Evolutionary conservation across 2,329 filamentous ascomycete species (phyloP).

Genomic region (Calonectria pseudoreteaudii): DNA sequence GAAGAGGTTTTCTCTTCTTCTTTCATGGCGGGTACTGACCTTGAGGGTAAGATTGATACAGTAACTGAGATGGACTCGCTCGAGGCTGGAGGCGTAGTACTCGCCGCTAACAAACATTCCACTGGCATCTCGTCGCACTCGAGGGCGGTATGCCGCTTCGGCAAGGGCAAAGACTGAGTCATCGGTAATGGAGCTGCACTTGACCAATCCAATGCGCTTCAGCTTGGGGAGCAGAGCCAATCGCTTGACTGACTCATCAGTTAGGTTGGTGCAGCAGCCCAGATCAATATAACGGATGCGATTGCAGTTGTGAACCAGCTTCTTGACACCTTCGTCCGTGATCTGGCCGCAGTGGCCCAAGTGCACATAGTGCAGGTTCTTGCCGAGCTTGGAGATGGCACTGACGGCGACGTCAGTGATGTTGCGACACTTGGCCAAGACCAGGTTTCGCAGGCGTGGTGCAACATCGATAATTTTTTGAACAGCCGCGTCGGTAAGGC

Average conservation of each 20-base stretch:
- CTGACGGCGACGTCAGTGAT: conserved; percentile 91
- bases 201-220: conserved; percentile 93
- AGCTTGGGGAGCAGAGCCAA: conserved; percentile 91
- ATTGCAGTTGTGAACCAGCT: conserved; percentile 86
- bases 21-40: conserved; percentile 62
- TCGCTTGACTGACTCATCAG: conserved; percentile 86
- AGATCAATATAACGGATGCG: conserved; percentile 97
- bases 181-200: conserved; percentile 92
- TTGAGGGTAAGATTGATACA: conserved; percentile 86
- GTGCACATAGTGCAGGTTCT: conserved; percentile 97
- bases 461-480: conserved; percentile 88
- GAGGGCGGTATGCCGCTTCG: conserved; percentile 69
- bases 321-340: conserved; percentile 88
- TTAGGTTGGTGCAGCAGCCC: conserved; percentile 92
- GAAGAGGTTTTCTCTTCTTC: neutral
- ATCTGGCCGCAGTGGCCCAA: conserved; percentile 93
- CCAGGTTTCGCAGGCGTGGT: conserved; percentile 89
- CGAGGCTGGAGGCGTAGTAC: conserved; percentile 75
- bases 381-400: conserved; percentile 89
- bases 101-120: conserved; percentile 62
- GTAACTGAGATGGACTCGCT: conserved; percentile 96
- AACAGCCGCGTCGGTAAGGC: conserved; percentile 87
- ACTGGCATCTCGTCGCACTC: conserved; percentile 61
- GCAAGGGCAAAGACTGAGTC: conserved; percentile 88
- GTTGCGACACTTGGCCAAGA: conserved; percentile 92